Percentiles rank a stretch among this genome's conserved stretches.
Conservation (phyloP, 176 grass and related monocot genomes). For the Pontederia crassipes region DNA sequence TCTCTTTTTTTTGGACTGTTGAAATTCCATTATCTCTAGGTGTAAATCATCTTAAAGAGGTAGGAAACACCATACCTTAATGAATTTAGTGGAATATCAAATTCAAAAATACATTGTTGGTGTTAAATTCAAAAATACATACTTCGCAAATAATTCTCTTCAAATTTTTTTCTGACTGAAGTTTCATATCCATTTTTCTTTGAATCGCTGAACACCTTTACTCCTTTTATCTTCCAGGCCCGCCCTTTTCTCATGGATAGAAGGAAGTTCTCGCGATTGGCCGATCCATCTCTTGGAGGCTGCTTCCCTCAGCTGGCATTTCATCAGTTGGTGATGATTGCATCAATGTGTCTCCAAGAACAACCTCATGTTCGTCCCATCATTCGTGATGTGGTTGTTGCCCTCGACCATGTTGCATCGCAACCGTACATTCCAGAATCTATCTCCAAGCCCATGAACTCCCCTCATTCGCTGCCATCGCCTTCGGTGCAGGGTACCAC, state of each 20-base stretch:
- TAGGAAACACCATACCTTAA: too few relatives aligned
- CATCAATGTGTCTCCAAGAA: constrained; percentile 19
- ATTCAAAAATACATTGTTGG: too few relatives aligned
- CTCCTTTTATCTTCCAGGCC: not conserved
- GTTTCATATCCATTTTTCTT: not conserved
- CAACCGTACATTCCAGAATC: constrained; percentile 3
- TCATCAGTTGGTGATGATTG: constrained; percentile 4
- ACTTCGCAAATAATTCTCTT: too few relatives aligned
- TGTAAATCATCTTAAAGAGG: too few relatives aligned
- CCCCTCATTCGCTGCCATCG: not conserved
- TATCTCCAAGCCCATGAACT: not conserved
- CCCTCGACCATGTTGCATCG: constrained; percentile 17
- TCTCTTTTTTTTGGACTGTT: too few relatives aligned
- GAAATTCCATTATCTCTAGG: too few relatives aligned
- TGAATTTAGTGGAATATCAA: too few relatives aligned
- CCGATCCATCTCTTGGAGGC: constrained; percentile 9
- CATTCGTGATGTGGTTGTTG: constrained; percentile 15
- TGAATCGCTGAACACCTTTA: not conserved
- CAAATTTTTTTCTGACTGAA: too few relatives aligned
- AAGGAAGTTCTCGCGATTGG: constrained; percentile 12
- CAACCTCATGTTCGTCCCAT: constrained; percentile 14
- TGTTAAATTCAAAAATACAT: too few relatives aligned
- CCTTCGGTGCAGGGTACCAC: not conserved
- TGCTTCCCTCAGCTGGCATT: constrained; percentile 2
- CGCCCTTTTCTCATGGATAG: constrained; percentile 12